Base-by-base conservation (phyloP, 73 alveolate species). In the Tetrahymena elliotti region DNA sequence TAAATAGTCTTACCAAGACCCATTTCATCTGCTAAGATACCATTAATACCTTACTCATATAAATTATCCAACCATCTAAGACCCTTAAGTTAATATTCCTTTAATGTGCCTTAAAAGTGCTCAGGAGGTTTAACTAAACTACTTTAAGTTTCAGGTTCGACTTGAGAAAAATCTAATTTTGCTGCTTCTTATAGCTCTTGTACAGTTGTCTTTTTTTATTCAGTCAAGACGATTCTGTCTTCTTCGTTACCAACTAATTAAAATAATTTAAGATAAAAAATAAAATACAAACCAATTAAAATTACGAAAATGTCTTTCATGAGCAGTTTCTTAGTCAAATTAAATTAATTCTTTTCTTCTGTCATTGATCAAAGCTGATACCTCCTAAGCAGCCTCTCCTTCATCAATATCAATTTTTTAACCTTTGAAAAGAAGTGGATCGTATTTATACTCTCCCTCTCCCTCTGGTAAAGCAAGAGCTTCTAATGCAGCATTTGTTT, bases 21-120 rank as follows among this genome's bases (percentile, higher is more conserved):
- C 99, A 99, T 99, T 94, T 99, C 99, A 97, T 99, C 99, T 6
- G 99, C 99, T 37, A 99, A 96, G 54, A 99, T 99, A 12, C 99
- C 99, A 96, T 99, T 99, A 31, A 99, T 98, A 31, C 99, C 99
- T 94, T 98, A 98, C 68, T 98, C 99, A 96, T 98, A 99, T 35
- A 99, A 98, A 93, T 97, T 98, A 95, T 98, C 99, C 54, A 99
- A 96, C 99, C 99, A 99, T 93, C 99, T 97, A 47, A 99, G 98
- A 3, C 99, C 99, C 96, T 99, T 99, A 92, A 99, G 95, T 95
- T 99, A 99, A 96, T 99, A 99, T 93, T 98, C 99, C 95, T 99
- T 99, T 93, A 99, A 97, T 18, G 96, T 97, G 22, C 99, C 99
- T 92, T 95, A 95, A 94, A 99, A 99, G 41, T 97, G 93, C 53